Evolutionary conservation across 2,329 filamentous ascomycete species (phyloP), one percentile per base, ranked within the genome.

Genomic region (Venturia pyrina): DNA sequence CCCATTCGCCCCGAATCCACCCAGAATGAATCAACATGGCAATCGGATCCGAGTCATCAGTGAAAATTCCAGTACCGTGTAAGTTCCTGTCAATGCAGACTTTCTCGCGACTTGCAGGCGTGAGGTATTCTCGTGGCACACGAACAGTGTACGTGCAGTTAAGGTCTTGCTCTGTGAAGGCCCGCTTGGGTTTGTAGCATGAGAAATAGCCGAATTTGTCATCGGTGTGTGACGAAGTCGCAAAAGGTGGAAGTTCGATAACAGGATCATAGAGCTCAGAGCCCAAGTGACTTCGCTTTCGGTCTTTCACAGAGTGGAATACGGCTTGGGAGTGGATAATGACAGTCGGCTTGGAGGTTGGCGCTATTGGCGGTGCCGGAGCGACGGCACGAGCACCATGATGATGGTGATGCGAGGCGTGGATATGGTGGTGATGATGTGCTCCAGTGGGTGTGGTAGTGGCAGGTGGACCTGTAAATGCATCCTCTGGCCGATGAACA

Each of bases 31-130:
- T 93, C 67, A 93, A 93, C 1, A 93, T 93, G 0, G 92, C 93
- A 32, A 99, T 84, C 0, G 95, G 87, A 73, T 99, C 95, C 0
- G 92, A 96, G 76, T 99, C 95, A 71, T 99, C 95, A 0, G 92
- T 96, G 74, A 98, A 98, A 7, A 99, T 84, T 46, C 96, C 93
- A 0, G 91, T 95, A 0, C 95, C 95, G 93, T 93, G 99, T 0
- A 99, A 76, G 8, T 90, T 90, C 24, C 89, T 85, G 43, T 91
- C 85, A 8, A 86, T 79, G 13, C 92, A 96, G 63, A 98, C 93
- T 70, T 96, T 90, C 73, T 95, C 90, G 40, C 93, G 84, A 32
- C 89, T 85, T 8, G 82, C 78, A 0, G 85, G 76, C 10, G 85
- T 85, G 8, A 99, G 80, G 71, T 95, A 91, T 61, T 89, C 85